Evolutionary conservation across 495 filamentous ascomycete genomes (phyloP).

Genomic region (Penicillium mononematosum): DNA sequence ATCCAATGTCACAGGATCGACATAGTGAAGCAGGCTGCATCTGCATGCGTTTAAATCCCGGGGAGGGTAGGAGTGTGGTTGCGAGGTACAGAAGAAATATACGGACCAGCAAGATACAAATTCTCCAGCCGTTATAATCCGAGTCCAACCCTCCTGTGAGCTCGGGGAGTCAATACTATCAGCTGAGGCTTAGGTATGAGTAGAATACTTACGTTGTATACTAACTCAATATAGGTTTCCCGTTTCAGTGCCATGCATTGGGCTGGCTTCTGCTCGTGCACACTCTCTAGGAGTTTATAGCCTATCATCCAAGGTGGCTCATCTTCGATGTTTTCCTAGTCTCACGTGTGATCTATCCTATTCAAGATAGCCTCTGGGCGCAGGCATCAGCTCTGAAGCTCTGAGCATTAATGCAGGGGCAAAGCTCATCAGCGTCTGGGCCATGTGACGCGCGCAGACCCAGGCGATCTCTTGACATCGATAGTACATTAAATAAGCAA

Average conservation of each 20-base stretch:
- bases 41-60: neutral
- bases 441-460: neutral
- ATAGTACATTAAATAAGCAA: neutral
- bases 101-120: neutral
- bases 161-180: neutral
- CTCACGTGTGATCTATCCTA: slow-evolving; percentile 1
- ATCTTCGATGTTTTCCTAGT: neutral
- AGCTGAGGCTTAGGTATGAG: neutral
- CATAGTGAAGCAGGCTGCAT: neutral
- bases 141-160: neutral
- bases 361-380: neutral
- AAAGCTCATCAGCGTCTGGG: neutral
- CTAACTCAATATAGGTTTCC: neutral
- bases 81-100: neutral
- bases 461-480: neutral
- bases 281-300: neutral
- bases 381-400: slow-evolving; percentile 1
- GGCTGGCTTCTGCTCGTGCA: neutral
- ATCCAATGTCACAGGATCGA: neutral
- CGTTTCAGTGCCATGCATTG: slow-evolving; percentile 3
- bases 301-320: slow-evolving; percentile 4
- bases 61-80: neutral
- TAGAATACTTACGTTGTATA: neutral
- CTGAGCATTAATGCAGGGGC: slow-evolving; percentile 8
- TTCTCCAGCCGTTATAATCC: neutral